A percentile compares a stretch with the other conserved stretches of the same genome.
Evolutionary conservation across 495 filamentous ascomycete genomes (phyloP).

Genomic region (Collariella sp.): DNA sequence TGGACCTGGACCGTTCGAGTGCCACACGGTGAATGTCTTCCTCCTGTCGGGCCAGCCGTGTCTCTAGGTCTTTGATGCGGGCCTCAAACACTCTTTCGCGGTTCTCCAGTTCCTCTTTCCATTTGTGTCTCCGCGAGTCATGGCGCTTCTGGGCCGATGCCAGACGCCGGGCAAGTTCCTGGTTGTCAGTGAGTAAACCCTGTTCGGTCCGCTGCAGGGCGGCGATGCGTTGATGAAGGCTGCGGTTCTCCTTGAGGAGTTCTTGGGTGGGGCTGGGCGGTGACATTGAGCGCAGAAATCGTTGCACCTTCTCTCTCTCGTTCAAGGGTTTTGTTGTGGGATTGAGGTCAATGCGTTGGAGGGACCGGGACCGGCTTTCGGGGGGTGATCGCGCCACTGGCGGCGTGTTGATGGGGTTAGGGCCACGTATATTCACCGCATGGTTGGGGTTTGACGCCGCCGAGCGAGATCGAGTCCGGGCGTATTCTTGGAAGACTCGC

Average conservation of each 20-base stretch:
- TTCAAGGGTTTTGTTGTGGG: not conserved
- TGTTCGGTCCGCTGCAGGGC: conserved; percentile 18
- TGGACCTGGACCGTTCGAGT: not conserved
- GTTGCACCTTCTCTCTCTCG: conserved; percentile 10
- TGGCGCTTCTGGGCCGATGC: conserved; percentile 1
- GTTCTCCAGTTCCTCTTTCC: conserved; percentile 9
- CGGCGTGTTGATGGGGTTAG: not conserved
- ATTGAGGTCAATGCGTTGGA: not conserved
- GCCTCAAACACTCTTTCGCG: conserved; percentile 8
- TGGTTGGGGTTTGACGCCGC: not conserved
- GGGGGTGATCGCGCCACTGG: not conserved
- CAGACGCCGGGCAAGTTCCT: conserved; percentile 5
- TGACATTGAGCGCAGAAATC: conserved; percentile 4
- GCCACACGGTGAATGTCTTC: not conserved
- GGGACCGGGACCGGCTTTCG: not conserved
- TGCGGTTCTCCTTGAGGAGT: conserved; percentile 14
- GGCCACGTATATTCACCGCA: not conserved
- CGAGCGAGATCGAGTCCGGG: not conserved
- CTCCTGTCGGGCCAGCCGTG: conserved; percentile 5
- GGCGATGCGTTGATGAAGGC: conserved; percentile 18
- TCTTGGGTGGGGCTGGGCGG: not conserved
- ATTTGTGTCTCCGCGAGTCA: conserved; percentile 6
- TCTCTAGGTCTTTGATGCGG: conserved; percentile 13
- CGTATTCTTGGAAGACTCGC: not conserved
- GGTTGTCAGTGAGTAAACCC: conserved; percentile 16